Evolutionary conservation across 352 stramenopile species (phyloP).

Genomic region (Hyphochytrium catenoides): DNA sequence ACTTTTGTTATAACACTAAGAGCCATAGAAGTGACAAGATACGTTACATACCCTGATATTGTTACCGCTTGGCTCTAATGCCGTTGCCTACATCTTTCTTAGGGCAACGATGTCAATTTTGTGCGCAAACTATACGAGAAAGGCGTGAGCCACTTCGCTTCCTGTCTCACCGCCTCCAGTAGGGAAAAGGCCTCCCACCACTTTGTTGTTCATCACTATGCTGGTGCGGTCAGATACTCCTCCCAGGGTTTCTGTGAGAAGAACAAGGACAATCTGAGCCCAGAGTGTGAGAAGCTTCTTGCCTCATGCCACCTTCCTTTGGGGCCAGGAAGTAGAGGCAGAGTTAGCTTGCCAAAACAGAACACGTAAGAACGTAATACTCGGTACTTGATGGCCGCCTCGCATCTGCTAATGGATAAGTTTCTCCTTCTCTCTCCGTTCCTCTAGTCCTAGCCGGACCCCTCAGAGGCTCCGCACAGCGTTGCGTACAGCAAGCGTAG

Average conservation of each 20-base stretch:
- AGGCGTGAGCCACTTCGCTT: constrained; percentile 21
- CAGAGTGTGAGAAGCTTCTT: constrained; percentile 34
- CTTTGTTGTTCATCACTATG: constrained; percentile 57
- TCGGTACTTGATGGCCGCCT: constrained; percentile 19
- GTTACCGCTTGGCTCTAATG: too few species aligned
- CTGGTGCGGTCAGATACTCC: constrained; percentile 38
- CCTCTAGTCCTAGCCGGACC: not conserved
- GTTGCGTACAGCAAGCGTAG: too few species aligned
- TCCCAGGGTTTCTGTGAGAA: constrained; percentile 54
- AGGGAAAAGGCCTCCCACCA: constrained; percentile 34
- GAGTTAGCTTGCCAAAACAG: not conserved
- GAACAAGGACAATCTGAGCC: constrained; percentile 60
- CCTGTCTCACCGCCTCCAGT: constrained; percentile 31
- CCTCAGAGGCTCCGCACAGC: constrained; percentile 5
- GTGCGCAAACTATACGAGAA: constrained; percentile 13
- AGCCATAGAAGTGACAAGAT: too few species aligned
- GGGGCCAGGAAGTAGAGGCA: not conserved
- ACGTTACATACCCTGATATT: too few species aligned
- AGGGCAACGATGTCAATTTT: constrained; percentile 1
- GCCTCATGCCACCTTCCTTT: not conserved
- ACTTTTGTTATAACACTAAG: too few species aligned
- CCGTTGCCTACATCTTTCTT: too few species aligned
- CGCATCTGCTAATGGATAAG: constrained; percentile 21
- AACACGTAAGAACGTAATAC: constrained; percentile 14
- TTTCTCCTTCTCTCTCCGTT: constrained; percentile 19